phyloP scores from a whole-genome alignment of 2,329 filamentous ascomycete genomes.

The Biscogniauxia mediterranea region DNA sequence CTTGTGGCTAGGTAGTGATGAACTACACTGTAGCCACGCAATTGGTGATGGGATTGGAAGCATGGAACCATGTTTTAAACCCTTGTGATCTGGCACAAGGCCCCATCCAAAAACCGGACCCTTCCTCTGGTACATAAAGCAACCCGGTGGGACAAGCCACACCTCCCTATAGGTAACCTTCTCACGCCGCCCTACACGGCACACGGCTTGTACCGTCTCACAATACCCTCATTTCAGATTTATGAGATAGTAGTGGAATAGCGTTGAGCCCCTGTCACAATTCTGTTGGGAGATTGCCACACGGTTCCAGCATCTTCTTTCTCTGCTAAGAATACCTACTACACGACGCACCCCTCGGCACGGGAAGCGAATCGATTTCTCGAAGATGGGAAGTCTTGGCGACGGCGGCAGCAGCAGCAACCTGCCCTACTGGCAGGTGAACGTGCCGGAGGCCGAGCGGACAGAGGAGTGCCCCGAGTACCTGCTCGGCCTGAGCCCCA shows the following conservation, averaged over 20 bases:
- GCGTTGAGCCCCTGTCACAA: no score
- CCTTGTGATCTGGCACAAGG: no score
- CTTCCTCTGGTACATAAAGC: background rate
- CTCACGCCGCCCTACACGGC: no score
- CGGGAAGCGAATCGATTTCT: no score
- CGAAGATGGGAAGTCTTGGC: slow-evolving; percentile 38
- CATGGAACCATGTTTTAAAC: no score
- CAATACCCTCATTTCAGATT: background rate
- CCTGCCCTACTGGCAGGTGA: slow-evolving; percentile 78
- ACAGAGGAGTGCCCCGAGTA: slow-evolving; percentile 69
- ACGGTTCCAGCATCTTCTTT: no score
- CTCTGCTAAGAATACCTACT: no score
- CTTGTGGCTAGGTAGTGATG: background rate
- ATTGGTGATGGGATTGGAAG: background rate
- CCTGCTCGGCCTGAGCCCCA: slow-evolving; percentile 60
- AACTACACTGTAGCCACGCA: background rate
- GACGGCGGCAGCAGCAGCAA: slow-evolving; percentile 1
- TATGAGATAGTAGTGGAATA: no score
- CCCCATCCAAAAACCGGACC: background rate
- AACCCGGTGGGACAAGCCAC: no score
- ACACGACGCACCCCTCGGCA: no score
- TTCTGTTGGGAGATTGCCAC: no score
- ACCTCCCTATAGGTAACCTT: no score
- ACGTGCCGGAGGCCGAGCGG: slow-evolving; percentile 63
- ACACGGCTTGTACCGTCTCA: background rate